Evolutionary conservation across 2,329 filamentous ascomycete species (phyloP).

Genomic region (Lachnellula willkommii): DNA sequence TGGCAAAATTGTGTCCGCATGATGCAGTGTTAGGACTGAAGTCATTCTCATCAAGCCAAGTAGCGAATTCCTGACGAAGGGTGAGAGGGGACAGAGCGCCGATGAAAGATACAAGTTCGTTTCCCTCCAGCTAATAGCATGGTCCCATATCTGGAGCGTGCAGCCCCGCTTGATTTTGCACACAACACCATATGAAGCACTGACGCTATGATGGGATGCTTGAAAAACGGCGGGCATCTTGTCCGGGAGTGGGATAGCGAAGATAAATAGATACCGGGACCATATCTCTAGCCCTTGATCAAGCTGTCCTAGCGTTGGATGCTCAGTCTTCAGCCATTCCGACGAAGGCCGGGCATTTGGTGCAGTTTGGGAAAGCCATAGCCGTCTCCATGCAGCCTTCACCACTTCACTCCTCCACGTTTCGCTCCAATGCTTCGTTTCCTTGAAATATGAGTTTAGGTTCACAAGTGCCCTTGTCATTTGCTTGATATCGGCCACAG

Average conservation of each 20-base stretch:
- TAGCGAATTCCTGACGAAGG: slow-evolving; percentile 27
- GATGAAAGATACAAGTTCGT: slow-evolving; percentile 29
- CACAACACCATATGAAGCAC: slow-evolving; percentile 55
- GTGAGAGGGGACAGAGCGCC: slow-evolving; percentile 21
- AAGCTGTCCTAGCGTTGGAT: slow-evolving; percentile 41
- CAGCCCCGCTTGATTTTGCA: slow-evolving; percentile 56
- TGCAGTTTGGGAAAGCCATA: slow-evolving; percentile 42
- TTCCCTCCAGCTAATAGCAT: slow-evolving; percentile 57
- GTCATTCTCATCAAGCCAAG: slow-evolving; percentile 25
- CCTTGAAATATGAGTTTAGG: slow-evolving; percentile 33
- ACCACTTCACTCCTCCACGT: slow-evolving; percentile 43
- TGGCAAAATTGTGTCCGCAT: slow-evolving; percentile 56
- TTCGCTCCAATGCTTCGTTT: slow-evolving; percentile 40
- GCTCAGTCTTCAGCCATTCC: slow-evolving; percentile 41
- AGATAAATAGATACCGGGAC: slow-evolving; percentile 43
- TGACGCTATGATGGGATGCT: slow-evolving; percentile 57
- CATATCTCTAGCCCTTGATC: slow-evolving; percentile 42
- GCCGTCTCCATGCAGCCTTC: slow-evolving; percentile 40
- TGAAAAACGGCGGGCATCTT: slow-evolving; percentile 52
- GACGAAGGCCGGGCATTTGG: slow-evolving; percentile 37
- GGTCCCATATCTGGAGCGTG: slow-evolving; percentile 59
- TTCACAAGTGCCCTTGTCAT: slow-evolving; percentile 24
- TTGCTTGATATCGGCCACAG: slow-evolving; percentile 42
- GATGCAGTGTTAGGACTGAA: slow-evolving; percentile 32
- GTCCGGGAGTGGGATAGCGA: slow-evolving; percentile 40